These are phyloP conservation scores for Jacaranda copaia DNA, from an alignment of 257 asterid species.

Conservation along the genomic window DNA sequence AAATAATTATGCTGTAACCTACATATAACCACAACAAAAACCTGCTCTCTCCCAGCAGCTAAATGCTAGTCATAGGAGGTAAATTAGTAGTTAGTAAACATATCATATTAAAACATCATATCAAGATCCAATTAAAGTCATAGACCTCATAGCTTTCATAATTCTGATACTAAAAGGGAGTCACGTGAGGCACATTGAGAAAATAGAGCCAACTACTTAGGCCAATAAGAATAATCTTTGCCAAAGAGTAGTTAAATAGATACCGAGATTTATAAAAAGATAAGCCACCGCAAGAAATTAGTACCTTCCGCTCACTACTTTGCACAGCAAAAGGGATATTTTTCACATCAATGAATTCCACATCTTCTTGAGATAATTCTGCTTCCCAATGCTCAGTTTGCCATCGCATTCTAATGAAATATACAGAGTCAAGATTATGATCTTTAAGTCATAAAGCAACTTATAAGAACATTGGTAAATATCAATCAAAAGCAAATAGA, in stretches of 20 bases:
- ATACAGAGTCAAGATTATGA: slow-evolving; percentile 6
- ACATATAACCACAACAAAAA: too few relatives aligned
- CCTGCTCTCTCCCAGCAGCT: too few relatives aligned
- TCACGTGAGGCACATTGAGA: background rate
- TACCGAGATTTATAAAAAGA: background rate
- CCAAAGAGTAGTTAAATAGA: background rate
- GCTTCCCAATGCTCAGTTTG: slow-evolving; percentile 99
- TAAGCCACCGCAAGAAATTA: slow-evolving; percentile 27
- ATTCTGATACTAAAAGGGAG: background rate
- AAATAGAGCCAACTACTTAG: background rate
- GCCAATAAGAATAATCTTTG: background rate
- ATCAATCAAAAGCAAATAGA: slow-evolving; percentile 18
- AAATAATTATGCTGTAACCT: too few relatives aligned
- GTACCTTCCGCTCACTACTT: slow-evolving; percentile 97
- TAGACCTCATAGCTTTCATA: too few relatives aligned
- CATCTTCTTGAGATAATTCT: slow-evolving; percentile 89
- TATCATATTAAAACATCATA: too few relatives aligned
- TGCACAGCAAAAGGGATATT: slow-evolving; percentile 75
- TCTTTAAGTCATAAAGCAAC: background rate
- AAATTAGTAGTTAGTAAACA: too few relatives aligned
- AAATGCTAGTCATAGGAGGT: too few relatives aligned
- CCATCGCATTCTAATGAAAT: slow-evolving; percentile 63
- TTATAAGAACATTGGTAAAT: background rate
- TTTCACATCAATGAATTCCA: slow-evolving; percentile 79
- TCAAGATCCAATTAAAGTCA: too few relatives aligned